Evolutionary conservation across 176 grass and related monocot species (phyloP), one percentile per base, ranked within the genome.

Genomic region (Triticum timopheevii): DNA sequence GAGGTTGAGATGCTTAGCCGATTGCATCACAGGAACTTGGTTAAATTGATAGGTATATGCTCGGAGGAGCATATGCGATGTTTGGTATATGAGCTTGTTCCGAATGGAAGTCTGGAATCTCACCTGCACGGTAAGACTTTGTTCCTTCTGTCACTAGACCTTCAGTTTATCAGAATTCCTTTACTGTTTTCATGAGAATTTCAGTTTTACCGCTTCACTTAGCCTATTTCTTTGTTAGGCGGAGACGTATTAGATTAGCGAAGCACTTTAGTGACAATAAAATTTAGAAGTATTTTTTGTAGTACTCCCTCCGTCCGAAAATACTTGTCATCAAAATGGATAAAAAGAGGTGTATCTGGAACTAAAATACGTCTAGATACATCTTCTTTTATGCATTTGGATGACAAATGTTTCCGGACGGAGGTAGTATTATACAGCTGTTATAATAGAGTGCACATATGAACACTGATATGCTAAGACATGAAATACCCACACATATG

Each of bases 1-100:
- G 97, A 99, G 94, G 94, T 97, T 80, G 97, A 99, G 92, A 99
- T 99, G 97, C 90, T 99, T 85, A 96, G 97, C 77, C 92, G 97
- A 56, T 91, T 99, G 80, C 97, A 99, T 84, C 97, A 99, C 50
- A 95, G 92, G 61, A 99, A 99, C 83, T 89, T 99, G 85, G 92
- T 99, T 83, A 94, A 92, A 87, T 87, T 99, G 35, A 89, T 96
- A 82, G 97, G 97, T 86, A 99, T 99, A 96, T 99, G 90, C 85
- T 91, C 89, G 13, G 92, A 99, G 87, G 97, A 88, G 42, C 82
- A 94, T 85, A 86, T 69, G 39, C 80, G 81, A 76, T 96, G 97
- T 93, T 85, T 99, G 77, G 83, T 99, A 9, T 99, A 99, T 83
- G 97, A 99, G 77, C 90, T 99, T 74, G 85, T 99, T 90, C 97